Evolutionary conservation across 805 yeast species (phyloP), one percentile per base, ranked within the genome.

Genomic region (Candida easanensis): DNA sequence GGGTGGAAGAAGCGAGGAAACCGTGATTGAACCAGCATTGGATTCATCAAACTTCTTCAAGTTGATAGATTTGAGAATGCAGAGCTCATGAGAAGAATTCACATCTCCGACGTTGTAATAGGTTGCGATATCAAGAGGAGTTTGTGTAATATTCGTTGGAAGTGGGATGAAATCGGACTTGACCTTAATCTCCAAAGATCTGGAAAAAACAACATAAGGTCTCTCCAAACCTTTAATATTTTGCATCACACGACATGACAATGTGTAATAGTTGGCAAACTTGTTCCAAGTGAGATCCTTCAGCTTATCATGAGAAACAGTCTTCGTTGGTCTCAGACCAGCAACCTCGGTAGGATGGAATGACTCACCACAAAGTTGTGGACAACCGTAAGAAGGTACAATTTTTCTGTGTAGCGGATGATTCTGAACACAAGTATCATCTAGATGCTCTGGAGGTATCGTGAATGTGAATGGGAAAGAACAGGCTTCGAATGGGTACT

Each of bases 181-280:
- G 3, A 54, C 52, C 20, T 44, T 46, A 30, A 54, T 45, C 36
- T 52, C 54, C 45, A 49, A 26, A 1, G 51, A 42, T 42, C 58
- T 44, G 2, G 47, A 39, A 36, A 54, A 48, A 17, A 54, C 42
- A 2, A 51, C 48, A 32, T 42, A 51, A 4, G 52, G 50, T 17
- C 42, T 43, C 14, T 44, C 48, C 16, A 32, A 30, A 3, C 44
- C 43, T 4, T 25, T 28, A 15, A 51, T 41, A 21, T 51, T 42
- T 39, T 53, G 57, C 22, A 38, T 39, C 2, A 51, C 45, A 9
- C 43, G 41, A 15, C 48, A 51, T 18, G 36, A 39, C 19, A 54
- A 43, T 15, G 36, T 36, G 40, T 52, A 54, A 17, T 38, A 43
- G 27, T 52, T 53, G 27, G 44, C 30, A 28, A 52, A 52, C 27